Evolutionary conservation across 306 rosid genomes (phyloP).

Genomic region (Trichosanthes truncata): DNA sequence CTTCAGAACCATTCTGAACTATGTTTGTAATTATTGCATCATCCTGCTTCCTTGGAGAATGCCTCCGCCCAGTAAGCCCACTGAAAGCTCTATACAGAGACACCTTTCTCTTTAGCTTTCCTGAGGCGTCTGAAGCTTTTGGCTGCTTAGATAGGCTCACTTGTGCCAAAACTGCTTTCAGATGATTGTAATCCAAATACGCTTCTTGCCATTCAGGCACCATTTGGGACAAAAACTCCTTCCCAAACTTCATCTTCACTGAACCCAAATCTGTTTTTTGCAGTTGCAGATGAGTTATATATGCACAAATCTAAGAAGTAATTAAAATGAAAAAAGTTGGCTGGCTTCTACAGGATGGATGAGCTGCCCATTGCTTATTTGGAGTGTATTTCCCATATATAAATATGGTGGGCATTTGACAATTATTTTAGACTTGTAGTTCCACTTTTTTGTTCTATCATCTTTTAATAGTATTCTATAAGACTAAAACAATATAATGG

Average conservation of each 20-base stretch:
- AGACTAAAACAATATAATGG: not conserved
- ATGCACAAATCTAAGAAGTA: not conserved
- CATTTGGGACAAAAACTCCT: slow-evolving; percentile 57
- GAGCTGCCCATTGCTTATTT: not conserved
- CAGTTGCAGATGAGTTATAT: not conserved
- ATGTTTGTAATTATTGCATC: slow-evolving; percentile 41
- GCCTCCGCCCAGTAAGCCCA: slow-evolving; percentile 36
- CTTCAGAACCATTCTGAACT: slow-evolving; percentile 23
- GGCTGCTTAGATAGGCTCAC: slow-evolving; percentile 20
- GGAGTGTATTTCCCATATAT: not conserved
- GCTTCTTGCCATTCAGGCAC: slow-evolving; percentile 78
- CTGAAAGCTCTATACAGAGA: slow-evolving; percentile 62
- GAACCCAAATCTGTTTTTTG: not conserved
- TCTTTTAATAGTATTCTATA: not conserved
- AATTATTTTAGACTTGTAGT: not conserved
- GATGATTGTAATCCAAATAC: slow-evolving; percentile 53
- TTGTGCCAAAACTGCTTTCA: slow-evolving; percentile 36
- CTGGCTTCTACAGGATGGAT: not conserved
- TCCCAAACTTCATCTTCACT: slow-evolving; percentile 61
- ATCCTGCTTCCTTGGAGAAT: slow-evolving; percentile 28
- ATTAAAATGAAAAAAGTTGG: not conserved
- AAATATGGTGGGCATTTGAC: not conserved
- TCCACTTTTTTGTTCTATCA: not conserved
- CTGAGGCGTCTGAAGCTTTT: slow-evolving; percentile 14
- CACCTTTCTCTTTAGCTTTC: slow-evolving; percentile 29